Percentiles rank a stretch among this genome's conserved stretches.
phyloP scores from a whole-genome alignment of 176 grass and related monocot species.

The Cocos nucifera region DNA sequence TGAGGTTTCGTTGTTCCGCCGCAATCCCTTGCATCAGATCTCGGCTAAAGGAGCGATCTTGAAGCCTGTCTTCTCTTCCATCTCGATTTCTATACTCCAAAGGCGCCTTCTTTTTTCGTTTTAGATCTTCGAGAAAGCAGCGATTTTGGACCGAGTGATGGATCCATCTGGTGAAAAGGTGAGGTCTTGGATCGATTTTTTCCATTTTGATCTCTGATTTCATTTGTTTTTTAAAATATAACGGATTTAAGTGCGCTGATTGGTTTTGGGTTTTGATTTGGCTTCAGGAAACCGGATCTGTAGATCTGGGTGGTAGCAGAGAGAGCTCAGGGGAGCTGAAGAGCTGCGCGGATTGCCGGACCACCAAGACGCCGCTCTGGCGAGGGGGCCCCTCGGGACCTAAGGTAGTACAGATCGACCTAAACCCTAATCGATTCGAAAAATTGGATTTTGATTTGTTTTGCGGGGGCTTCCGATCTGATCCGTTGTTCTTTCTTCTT shows the following conservation, averaged over 20 bases:
- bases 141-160: constrained; percentile 27
- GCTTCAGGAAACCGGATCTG: constrained; percentile 26
- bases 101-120: no score
- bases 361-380: constrained; percentile 80
- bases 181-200: not conserved
- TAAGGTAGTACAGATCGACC: constrained; percentile 32
- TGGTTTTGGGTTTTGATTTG: not conserved
- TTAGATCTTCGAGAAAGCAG: not conserved
- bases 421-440: not conserved
- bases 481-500: not conserved
- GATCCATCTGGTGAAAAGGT: constrained; percentile 46
- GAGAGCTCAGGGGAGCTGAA: constrained; percentile 17
- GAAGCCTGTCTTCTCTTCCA: no score
- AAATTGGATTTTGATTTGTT: not conserved
- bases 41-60: no score
- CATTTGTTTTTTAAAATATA: no score
- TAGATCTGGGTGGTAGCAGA: constrained; percentile 1
- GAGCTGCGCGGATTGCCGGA: constrained; percentile 67
- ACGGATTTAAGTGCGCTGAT: not conserved
- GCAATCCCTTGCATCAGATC: no score
- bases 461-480: not conserved
- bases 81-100: constrained; percentile 9
- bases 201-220: not conserved
- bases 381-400: constrained; percentile 63
- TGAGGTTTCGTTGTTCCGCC: no score